phyloP scores from a whole-genome alignment of 441 rosid genomes.

The Sinapis alba region DNA sequence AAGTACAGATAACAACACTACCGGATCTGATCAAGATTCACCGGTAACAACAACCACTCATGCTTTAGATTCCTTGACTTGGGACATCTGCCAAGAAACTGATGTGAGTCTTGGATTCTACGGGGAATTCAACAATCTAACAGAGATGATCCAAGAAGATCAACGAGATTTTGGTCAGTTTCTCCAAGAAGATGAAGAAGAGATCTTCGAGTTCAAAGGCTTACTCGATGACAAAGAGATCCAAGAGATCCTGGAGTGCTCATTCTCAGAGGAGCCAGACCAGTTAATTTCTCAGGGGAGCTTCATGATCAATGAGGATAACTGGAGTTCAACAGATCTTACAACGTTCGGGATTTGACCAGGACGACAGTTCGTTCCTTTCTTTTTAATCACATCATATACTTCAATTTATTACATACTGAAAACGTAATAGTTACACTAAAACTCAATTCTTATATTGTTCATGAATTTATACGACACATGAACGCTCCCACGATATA shows the following conservation, averaged over 20 bases:
- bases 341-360: constrained; percentile 35
- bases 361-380: constrained; percentile 6
- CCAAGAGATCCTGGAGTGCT: constrained; percentile 40
- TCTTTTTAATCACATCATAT: constrained; percentile 12
- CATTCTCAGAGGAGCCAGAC: constrained; percentile 37
- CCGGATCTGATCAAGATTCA: constrained; percentile 39
- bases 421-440: constrained; percentile 24
- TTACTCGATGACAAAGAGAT: constrained; percentile 43
- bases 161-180: constrained; percentile 19
- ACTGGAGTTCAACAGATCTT: constrained; percentile 44
- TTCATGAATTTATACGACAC: constrained; percentile 30
- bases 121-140: constrained; percentile 21
- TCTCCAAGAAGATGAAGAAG: constrained; percentile 35
- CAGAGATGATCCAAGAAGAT: constrained; percentile 25
- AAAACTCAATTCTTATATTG: constrained; percentile 33
- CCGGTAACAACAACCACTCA: constrained; percentile 28
- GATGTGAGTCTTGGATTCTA: constrained; percentile 30
- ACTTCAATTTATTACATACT: constrained; percentile 15
- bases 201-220: constrained; percentile 36
- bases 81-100: constrained; percentile 40
- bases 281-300: constrained; percentile 33
- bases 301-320: constrained; percentile 37
- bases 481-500: constrained; percentile 29
- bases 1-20: constrained; percentile 31
- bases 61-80: constrained; percentile 32